phyloP scores from a whole-genome alignment of 2,329 filamentous ascomycete genomes.

The Aaosphaeria arxii region DNA sequence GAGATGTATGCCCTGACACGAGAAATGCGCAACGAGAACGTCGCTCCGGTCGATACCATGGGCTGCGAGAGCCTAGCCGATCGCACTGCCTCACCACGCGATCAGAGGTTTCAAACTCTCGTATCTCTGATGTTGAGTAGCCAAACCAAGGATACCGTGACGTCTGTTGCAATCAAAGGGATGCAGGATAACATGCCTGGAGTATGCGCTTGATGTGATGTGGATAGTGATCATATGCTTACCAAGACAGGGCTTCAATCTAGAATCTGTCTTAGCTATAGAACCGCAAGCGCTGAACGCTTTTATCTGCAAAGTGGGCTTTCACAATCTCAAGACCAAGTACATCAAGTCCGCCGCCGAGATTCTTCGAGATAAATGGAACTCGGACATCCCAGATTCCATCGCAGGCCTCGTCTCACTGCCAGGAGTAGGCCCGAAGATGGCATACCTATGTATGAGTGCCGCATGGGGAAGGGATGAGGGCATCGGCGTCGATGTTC shows the following conservation, averaged over 20 bases:
- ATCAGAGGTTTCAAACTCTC: slow-evolving; percentile 80
- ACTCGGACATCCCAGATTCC: slow-evolving; percentile 75
- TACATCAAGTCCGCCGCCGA: slow-evolving; percentile 73
- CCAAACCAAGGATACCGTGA: slow-evolving; percentile 92
- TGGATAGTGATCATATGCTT: slow-evolving; percentile 1
- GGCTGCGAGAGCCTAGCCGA: slow-evolving; percentile 79
- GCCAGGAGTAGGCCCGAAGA: slow-evolving; percentile 89
- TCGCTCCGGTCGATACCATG: slow-evolving; percentile 94
- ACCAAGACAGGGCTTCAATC: slow-evolving; percentile 55
- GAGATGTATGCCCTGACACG: slow-evolving; percentile 74
- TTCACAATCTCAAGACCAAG: slow-evolving; percentile 92
- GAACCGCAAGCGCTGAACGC: slow-evolving; percentile 65
- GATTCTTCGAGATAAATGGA: slow-evolving; percentile 68
- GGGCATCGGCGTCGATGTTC: slow-evolving; percentile 91
- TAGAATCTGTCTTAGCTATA: slow-evolving; percentile 74
- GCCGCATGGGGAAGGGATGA: slow-evolving; percentile 67
- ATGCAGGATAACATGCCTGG: slow-evolving; percentile 70
- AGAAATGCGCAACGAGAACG: slow-evolving; percentile 69
- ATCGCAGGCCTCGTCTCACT: slow-evolving; percentile 72
- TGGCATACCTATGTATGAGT: slow-evolving; percentile 85
- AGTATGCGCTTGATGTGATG: slow-evolving; percentile 14
- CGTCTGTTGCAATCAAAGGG: slow-evolving; percentile 74
- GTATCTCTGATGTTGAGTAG: slow-evolving; percentile 86
- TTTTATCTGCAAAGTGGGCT: slow-evolving; percentile 81
- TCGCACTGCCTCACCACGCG: slow-evolving; percentile 46